phyloP scores from a whole-genome alignment of 441 rosid genomes.

The Monsonia emarginata region DNA sequence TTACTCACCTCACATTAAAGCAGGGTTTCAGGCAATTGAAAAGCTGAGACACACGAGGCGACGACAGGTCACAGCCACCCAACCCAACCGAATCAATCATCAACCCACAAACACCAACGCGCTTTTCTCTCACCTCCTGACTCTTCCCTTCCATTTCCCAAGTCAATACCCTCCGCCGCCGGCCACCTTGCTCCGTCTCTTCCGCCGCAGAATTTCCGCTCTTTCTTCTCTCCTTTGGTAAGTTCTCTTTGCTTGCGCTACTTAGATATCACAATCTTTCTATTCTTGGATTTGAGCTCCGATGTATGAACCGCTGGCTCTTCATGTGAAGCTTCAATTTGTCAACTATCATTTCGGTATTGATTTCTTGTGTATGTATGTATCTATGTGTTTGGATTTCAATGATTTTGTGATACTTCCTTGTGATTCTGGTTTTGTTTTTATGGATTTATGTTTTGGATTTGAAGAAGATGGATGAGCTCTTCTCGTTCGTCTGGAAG shows the following conservation, averaged over 20 bases:
- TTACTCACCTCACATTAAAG: no score
- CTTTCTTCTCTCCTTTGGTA: background rate
- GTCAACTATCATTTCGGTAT: background rate
- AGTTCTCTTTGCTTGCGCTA: background rate
- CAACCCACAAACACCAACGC: background rate
- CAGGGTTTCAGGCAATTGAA: no score
- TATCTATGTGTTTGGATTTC: background rate
- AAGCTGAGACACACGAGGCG: no score
- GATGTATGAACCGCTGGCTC: background rate
- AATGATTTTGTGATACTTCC: background rate
- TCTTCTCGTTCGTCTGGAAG: background rate
- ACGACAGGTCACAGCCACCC: background rate
- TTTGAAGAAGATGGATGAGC: background rate
- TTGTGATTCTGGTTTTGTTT: background rate
- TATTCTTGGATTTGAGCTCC: background rate
- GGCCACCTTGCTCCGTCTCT: background rate
- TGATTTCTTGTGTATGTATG: no score
- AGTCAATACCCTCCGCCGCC: slow-evolving; percentile 1
- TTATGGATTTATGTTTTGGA: background rate
- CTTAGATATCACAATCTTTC: background rate
- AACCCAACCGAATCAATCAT: background rate
- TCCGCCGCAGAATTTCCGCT: background rate
- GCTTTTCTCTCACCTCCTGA: background rate
- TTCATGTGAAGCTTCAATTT: no score
- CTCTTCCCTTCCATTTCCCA: background rate